Base-by-base conservation (phyloP, 495 filamentous ascomycete genomes). In the Neurospora sp. region DNA sequence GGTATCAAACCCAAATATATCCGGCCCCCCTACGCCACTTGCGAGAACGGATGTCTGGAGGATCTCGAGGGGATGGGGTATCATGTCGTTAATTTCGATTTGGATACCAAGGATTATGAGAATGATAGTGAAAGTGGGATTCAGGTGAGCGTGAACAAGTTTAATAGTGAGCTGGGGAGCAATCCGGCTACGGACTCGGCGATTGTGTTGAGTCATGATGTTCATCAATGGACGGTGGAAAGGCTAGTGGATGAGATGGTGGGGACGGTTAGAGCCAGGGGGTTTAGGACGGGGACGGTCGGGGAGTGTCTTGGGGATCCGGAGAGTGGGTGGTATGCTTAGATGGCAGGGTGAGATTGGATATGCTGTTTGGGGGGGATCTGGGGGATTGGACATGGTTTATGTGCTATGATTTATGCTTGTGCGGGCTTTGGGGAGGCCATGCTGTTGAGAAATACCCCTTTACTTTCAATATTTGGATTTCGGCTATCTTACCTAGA, bases 241-340 rank as follows among this genome's bases (percentile, higher is more conserved):
- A 70, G 70, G 10, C 71, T 85, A 45, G 75, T 77, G 7, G 71
- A 41, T 0, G 77, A 73, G 72, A 81, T 84, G 78, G 80, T 85
- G 48, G 65, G 73, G 1, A 70, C 70, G 44, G 75, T 76, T 9
- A 42, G 68, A 37, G 22, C 72, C 4, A 42, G 68, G 31, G 83
- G 83, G 1, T 81, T 79, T 73, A 71, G 65, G 45, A 76, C 80
- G 38, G 87, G 89, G 31, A 87, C 87, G 37, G 83, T 90, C 68
- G 90, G 89, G 0, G 86, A 90, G 74, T 91, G 89, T 76, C 75
- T 91, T 61, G 84, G 82, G 1, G 88, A 91, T 73, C 82, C 89
- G 0, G 74, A 78, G 12, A 82, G 81, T 20, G 86, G 87, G 73
- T 92, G 90, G 90, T 92, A 90, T 87, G 74, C 40, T 38, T 71